Base-by-base conservation (phyloP, 2,329 filamentous ascomycete genomes). In the Neophaeococcomyces mojaviensis region DNA sequence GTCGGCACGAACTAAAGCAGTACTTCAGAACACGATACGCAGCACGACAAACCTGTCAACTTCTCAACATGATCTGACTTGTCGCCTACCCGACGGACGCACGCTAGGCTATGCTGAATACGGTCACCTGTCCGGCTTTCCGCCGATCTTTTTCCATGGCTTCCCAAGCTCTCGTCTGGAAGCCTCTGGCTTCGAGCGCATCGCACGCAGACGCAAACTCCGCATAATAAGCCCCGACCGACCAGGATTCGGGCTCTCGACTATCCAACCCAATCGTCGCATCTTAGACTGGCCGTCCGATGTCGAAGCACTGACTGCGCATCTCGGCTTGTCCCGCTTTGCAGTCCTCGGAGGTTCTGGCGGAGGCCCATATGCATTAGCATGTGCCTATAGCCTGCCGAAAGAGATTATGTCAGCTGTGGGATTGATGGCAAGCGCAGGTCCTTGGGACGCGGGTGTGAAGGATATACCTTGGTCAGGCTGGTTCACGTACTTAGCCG, bases 221-320 rank as follows among this genome's bases (percentile, higher is more conserved):
- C 65, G 66, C 15, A 52, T 72, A 34, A 64, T 73, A 45, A 58
- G 60, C 7, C 61, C 65, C 10, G 70, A 73, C 41, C 60, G 69
- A 10, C 69, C 69, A 9, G 69, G 70, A 9, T 61, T 63, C 26
- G 71, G 71, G 0, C 58, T 64, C 8, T 69, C 67, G 5, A 67
- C 62, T 1, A 61, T 62, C 39, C 61, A 70, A 35, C 56, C 60
- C 0, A 51, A 60, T 26, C 63, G 67, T 5, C 58, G 53, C 2
- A 58, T 71, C 3, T 55, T 66, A n/a, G 65, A 70, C 55, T 69
- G 64, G 61, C 64, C 70, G 2, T 47, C 59, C 12, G 70, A 75
- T 46, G 55, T 74, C 4, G 49, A 64, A 10, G 57, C 57, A 1
- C 60, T 75, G 6, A 62, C 64, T 3, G 51, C 63, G 3, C 60